Evolutionary conservation across 2,329 filamentous ascomycete genomes (phyloP).

Genomic region (Fusarium sp.): DNA sequence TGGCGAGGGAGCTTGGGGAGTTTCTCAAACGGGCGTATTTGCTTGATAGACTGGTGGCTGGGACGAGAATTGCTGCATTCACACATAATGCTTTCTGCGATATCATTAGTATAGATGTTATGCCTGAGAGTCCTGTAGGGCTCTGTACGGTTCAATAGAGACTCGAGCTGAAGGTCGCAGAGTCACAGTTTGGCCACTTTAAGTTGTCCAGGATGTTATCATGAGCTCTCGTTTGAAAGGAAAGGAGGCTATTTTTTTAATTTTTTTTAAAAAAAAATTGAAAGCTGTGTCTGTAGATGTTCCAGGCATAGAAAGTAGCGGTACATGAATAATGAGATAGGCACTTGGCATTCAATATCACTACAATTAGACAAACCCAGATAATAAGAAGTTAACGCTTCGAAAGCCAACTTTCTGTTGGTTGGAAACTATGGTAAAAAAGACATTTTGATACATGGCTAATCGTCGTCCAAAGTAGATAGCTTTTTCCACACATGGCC

Average conservation of each 20-base stretch:
- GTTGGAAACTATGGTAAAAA: slow-evolving; percentile 42
- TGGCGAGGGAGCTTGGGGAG: slow-evolving; percentile 49
- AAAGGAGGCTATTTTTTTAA: neutral
- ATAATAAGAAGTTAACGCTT: slow-evolving; percentile 28
- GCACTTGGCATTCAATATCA: neutral
- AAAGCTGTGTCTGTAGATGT: neutral
- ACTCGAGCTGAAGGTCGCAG: neutral
- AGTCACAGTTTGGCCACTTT: neutral
- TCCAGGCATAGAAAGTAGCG: neutral
- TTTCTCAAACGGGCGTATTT: slow-evolving; percentile 43
- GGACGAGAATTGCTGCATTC: slow-evolving; percentile 23
- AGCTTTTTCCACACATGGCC: slow-evolving; percentile 48
- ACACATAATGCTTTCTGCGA: slow-evolving; percentile 19
- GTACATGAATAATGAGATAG: neutral
- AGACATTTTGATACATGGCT: slow-evolving; percentile 49
- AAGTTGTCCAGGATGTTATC: neutral
- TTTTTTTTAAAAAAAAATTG: too few relatives aligned
- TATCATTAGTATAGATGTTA: slow-evolving; percentile 33
- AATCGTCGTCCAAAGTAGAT: slow-evolving; percentile 46
- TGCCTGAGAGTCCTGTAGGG: neutral
- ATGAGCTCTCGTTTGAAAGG: neutral
- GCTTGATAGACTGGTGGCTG: slow-evolving; percentile 38
- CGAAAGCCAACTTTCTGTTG: slow-evolving; percentile 42
- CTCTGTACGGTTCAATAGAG: slow-evolving; percentile 19
- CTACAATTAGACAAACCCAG: neutral